Base-by-base conservation (phyloP, 805 yeast genomes). In the Kuraishia capsulata region DNA sequence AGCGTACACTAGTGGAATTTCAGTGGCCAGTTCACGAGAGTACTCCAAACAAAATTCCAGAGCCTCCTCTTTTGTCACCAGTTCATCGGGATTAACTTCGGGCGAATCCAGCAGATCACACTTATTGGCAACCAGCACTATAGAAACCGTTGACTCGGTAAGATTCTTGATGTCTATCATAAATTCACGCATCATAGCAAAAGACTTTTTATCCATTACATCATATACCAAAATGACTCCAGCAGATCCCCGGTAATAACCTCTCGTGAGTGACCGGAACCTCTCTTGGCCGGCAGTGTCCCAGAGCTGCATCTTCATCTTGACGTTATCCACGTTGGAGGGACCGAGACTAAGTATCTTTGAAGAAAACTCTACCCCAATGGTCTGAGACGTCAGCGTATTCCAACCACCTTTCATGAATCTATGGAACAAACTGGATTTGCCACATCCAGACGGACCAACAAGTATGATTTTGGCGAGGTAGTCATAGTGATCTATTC, bases 361-460 rank as follows among this genome's bases (percentile, higher is more conserved):
- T 13, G 66, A 61, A 19, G 59, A 52, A 44, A 62, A 61, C 43
- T 62, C 67, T 5, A 62, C 67, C 1, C 68, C 68, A n/a, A 62
- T 61, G 0, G 68, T 62, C 41, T 61, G 66, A 6, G 62, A 54
- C 3, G 52, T 42, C 16, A 53, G 39, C 6, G 46, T 37, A 14
- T 42, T 47, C 52, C 56, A 51, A 17, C 58, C 59, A 4, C 50
- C 49, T 18, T 54, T 48, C 6, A 59, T 42, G 33, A 57, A 62
- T 13, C 59, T 48, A 35, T 57, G 65, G 32, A 69, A 46, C n/a
- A 69, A 50, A 20, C 69, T 64, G 1, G 69, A 59, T 44, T 66
- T 66, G 3, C 72, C 72, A 30, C 63, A 59, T 0, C 69, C 66
- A 2, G 69, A 59, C 1, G 67, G 59, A 0, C 72, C 72, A 9